Evolutionary conservation across 768 basidiomycete species (phyloP).

Genomic region (Mycena rosella): DNA sequence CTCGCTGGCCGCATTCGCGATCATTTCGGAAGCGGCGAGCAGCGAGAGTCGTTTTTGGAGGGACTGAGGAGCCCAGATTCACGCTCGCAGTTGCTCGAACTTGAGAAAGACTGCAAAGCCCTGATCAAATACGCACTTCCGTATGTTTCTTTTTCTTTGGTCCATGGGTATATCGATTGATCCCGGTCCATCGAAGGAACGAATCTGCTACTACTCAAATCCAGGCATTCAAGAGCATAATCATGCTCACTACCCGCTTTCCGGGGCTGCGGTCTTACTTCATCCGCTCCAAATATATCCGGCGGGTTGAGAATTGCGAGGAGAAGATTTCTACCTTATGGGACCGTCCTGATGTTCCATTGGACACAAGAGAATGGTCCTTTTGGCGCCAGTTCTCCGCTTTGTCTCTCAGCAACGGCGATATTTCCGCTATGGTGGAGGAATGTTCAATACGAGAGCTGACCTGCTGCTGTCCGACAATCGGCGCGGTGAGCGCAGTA

Average conservation of each 20-base stretch:
- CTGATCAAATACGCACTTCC: too few relatives aligned
- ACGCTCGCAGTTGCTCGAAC: too few relatives aligned
- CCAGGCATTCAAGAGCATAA: background rate
- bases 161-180: too few relatives aligned
- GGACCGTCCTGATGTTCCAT: conserved; percentile 3
- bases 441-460: background rate
- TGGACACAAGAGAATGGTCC: conserved; percentile 12
- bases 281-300: background rate
- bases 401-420: background rate
- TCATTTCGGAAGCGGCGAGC: too few relatives aligned
- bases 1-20: too few relatives aligned
- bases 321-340: conserved; percentile 1
- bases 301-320: background rate
- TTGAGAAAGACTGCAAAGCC: too few relatives aligned
- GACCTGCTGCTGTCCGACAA: background rate
- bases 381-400: conserved; percentile 18
- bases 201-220: background rate
- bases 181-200: background rate
- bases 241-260: conserved; percentile 5
- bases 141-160: too few relatives aligned
- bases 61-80: too few relatives aligned
- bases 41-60: too few relatives aligned
- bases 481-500: too few relatives aligned
- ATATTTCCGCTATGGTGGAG: conserved; percentile 9
- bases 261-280: conserved; percentile 8